Evolutionary conservation across 1,284 basidiomycete genomes (phyloP), one percentile per base, ranked within the genome.

Genomic region (Somion occarium): DNA sequence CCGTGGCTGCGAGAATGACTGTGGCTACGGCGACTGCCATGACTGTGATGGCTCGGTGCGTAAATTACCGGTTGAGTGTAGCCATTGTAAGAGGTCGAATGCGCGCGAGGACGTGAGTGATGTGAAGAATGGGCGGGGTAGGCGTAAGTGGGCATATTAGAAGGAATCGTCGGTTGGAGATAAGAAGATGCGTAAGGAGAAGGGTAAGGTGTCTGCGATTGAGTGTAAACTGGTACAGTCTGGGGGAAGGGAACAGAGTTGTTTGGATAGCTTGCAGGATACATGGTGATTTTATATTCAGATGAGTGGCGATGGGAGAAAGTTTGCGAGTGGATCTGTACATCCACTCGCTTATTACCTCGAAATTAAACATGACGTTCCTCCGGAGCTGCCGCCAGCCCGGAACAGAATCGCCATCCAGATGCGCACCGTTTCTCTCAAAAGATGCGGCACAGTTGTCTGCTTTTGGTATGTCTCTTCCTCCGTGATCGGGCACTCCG

Each of bases 91-190:
- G 30, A 34, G 5, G 39, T 41, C 9, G 39, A 41, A 18, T 41
- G 19, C 7, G 39, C 13, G 7, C 39, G 39, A 19, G 39, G 20
- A 5, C 39, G 7, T 5, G 39, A 41, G 7, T 41, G 39, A 18
- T 41, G 7, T 5, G 39, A 9, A 15, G 39, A 7, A 7, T 34
- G 30, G 30, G 30, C 15, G 30, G 30, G 39, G 19, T 41, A 41
- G 7, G 19, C 18, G 60, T 60, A 63, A 15, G 64, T 52, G 34
- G 60, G 54, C 60, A 62, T 62, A 41, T 38, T 30, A 18, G 44
- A 12, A 1, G 51, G 48, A 24, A 25, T 22, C 18, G 38, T 49
- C 45, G 41, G 43, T 26, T 48, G 18, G 44, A 51, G 19, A 15
- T 20, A n/a, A n/a, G n/a, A n/a, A n/a, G n/a, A n/a, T n/a, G n/a